Evolutionary conservation across 805 yeast genomes (phyloP).

Genomic region (Candida railenensis): DNA sequence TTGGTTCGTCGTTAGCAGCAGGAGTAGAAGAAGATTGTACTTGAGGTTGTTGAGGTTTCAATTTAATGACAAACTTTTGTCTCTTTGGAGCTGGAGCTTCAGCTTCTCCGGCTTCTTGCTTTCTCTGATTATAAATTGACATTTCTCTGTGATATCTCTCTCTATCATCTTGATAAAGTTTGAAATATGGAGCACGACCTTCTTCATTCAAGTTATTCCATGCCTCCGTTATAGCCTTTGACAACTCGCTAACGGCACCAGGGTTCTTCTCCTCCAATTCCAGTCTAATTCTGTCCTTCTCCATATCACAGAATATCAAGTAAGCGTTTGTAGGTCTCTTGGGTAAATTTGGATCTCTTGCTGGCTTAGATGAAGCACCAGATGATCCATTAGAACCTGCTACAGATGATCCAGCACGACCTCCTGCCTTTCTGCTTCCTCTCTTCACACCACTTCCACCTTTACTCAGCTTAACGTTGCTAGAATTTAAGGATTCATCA

Average conservation of each 20-base stretch:
- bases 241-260: constrained; percentile 57
- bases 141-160: constrained; percentile 73
- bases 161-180: constrained; percentile 75
- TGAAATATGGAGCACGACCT: constrained; percentile 69
- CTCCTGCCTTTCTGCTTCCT: constrained; percentile 16
- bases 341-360: constrained; percentile 82
- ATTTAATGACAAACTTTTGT: constrained; percentile 12
- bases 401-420: constrained; percentile 15
- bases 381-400: constrained; percentile 20
- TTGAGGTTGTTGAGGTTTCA: constrained; percentile 4
- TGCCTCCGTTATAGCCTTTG: constrained; percentile 77
- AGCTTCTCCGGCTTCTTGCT: constrained; percentile 12
- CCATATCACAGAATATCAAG: constrained; percentile 80
- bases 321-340: constrained; percentile 91
- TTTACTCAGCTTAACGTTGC: constrained; percentile 17
- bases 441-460: constrained; percentile 17
- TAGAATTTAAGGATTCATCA: constrained; percentile 25
- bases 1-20: constrained; percentile 4
- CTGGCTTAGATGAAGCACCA: constrained; percentile 32
- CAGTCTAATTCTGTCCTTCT: constrained; percentile 68
- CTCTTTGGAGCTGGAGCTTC: constrained; percentile 9
- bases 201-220: constrained; percentile 78
- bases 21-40: neutral
- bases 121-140: constrained; percentile 47
- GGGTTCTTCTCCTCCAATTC: constrained; percentile 53